Evolutionary conservation across 208 protist genomes (phyloP).

Genomic region (Leishmania mexicana): DNA sequence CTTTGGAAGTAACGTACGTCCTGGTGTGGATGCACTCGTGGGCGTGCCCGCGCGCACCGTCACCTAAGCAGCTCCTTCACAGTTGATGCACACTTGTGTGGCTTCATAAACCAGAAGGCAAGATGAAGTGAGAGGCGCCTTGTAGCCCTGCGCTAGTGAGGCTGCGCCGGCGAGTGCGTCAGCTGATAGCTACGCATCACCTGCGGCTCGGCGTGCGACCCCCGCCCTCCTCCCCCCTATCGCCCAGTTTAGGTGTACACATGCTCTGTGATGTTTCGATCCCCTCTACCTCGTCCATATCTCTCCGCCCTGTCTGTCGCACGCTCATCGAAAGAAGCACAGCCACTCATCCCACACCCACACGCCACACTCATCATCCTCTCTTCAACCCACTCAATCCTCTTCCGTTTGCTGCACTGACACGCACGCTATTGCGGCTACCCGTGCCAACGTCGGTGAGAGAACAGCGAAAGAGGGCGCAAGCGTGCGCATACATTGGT

Average conservation of each 20-base stretch:
- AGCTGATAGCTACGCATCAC: background rate
- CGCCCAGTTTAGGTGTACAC: background rate
- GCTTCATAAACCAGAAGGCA: background rate
- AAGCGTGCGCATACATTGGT: background rate
- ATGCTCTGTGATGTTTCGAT: too few relatives aligned
- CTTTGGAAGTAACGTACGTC: constrained; percentile 30
- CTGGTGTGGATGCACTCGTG: background rate
- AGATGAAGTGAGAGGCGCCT: background rate
- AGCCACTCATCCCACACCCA: background rate
- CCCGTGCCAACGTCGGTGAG: background rate
- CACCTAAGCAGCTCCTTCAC: background rate
- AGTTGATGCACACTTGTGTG: background rate
- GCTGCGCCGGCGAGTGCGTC: background rate
- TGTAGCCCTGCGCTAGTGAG: background rate
- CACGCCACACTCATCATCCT: background rate
- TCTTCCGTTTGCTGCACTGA: background rate
- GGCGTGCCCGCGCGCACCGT: background rate
- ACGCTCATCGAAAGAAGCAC: background rate
- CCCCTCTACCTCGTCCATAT: background rate
- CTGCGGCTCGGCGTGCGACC: background rate
- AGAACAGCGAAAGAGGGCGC: background rate
- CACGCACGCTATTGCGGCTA: background rate
- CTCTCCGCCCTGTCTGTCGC: background rate
- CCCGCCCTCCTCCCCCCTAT: background rate
- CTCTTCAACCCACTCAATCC: background rate